Evolutionary conservation across 371 early-diverging fungal genomes (phyloP), one percentile per base, ranked within the genome.

Genomic region (Mucor lusitanicus): DNA sequence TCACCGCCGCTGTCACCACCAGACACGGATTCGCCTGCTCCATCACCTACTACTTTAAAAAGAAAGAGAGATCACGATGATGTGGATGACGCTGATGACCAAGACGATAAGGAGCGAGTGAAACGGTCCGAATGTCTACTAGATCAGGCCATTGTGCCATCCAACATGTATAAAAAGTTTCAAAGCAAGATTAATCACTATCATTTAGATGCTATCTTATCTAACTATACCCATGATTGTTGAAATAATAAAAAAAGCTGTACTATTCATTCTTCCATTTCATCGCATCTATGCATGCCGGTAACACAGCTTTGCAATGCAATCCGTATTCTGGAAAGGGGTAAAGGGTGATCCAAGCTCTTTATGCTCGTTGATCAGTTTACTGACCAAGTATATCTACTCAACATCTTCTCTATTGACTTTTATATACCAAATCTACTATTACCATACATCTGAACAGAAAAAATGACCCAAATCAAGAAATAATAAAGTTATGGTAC

Each of bases 201-300:
- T 53, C 62, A 62, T 62, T 35, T 53, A 62, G 62, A 62, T 62
- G 25, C 62, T 8, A 50, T 62, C n/a, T 7, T 62, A 25, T 62
- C 62, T 50, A n/a, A 23, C 35, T 62, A 62, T 62, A 62, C 62
- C 62, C 62, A 62, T 53, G 53, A 62, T 62, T 53, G 62, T 35
- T 62, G 53, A 50, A 48, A 32, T 32, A 44, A 42, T n/a, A 19
- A 32, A 30, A 55, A 11, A 28, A 30, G n/a, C 15, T 57, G 57
- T 57, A 57, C 15, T 42, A 60, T 42, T n/a, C 60, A 6, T 59
- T 25, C 40, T 59, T 25, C 40, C 15, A 39, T 25, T 23, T 8
- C 23, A 33, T 33, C 3, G n/a, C 35, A 37, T 33, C 4, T 12
- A 40, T 15, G 37, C 9, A 23, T 35, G 25, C 15, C 0, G 21